Conservation (phyloP, 1,139 yeast species). For the Yamadazyma atmosphaerica region DNA sequence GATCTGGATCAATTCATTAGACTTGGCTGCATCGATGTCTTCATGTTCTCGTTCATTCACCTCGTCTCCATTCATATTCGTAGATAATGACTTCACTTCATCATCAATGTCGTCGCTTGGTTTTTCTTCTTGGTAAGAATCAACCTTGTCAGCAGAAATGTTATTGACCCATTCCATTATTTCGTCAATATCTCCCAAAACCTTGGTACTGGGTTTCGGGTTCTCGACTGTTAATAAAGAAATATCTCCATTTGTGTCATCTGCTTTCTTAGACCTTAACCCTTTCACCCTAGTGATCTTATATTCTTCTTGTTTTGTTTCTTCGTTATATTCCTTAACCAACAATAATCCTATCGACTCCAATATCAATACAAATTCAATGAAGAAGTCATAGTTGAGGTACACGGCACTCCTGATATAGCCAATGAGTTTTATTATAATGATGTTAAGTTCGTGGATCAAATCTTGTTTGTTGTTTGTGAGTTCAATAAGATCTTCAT, state of each 20-base stretch:
- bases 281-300: constrained; percentile 72
- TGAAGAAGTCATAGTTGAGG: constrained; percentile 28
- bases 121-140: constrained; percentile 8
- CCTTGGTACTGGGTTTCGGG: constrained; percentile 28
- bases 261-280: constrained; percentile 43
- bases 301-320: constrained; percentile 25
- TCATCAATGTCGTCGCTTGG: constrained; percentile 9
- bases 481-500: constrained; percentile 50
- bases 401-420: constrained; percentile 22
- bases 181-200: constrained; percentile 27
- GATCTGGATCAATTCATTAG: constrained; percentile 17
- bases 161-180: constrained; percentile 31
- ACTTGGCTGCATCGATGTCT: constrained; percentile 1
- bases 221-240: constrained; percentile 17
- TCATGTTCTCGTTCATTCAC: constrained; percentile 9
- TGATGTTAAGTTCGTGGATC: constrained; percentile 27
- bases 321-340: constrained; percentile 35
- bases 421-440: constrained; percentile 21
- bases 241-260: constrained; percentile 23
- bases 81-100: constrained; percentile 17
- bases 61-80: constrained; percentile 14
- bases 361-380: constrained; percentile 58
- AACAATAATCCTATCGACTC: constrained; percentile 79
- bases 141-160: constrained; percentile 24
- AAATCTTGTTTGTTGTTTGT: constrained; percentile 31